phyloP scores from a whole-genome alignment of 306 rosid genomes.

The Prinsepia uniflora region DNA sequence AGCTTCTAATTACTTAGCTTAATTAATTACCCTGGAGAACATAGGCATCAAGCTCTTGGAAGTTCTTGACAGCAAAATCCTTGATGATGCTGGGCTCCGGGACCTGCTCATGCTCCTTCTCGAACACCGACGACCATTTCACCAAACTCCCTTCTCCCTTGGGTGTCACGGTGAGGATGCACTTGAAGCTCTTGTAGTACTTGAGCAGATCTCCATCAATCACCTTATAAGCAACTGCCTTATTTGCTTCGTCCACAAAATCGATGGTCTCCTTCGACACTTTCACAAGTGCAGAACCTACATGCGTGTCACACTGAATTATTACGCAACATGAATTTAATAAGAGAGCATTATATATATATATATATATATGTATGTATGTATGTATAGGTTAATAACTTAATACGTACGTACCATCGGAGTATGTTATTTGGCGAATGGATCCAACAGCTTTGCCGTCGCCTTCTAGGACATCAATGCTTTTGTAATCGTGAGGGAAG shows the following conservation, averaged over 20 bases:
- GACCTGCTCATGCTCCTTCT: slow-evolving; percentile 47
- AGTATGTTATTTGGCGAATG: slow-evolving; percentile 51
- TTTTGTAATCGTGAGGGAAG: slow-evolving; percentile 68
- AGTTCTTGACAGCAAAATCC: slow-evolving; percentile 74
- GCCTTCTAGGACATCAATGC: slow-evolving; percentile 71
- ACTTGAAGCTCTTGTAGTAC: slow-evolving; percentile 61
- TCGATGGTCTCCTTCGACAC: slow-evolving; percentile 56
- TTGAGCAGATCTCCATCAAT: slow-evolving; percentile 74
- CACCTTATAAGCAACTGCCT: slow-evolving; percentile 41
- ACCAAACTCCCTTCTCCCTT: slow-evolving; percentile 54
- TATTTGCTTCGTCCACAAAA: slow-evolving; percentile 49
- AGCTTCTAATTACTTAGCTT: not conserved
- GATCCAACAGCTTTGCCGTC: slow-evolving; percentile 76
- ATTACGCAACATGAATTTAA: not conserved
- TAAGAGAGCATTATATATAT: not conserved
- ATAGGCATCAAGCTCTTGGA: slow-evolving; percentile 62
- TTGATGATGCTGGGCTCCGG: slow-evolving; percentile 59
- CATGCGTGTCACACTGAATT: not conserved
- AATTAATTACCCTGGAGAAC: slow-evolving; percentile 21
- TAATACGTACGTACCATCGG: slow-evolving; percentile 40
- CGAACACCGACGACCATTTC: slow-evolving; percentile 65
- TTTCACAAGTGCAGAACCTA: slow-evolving; percentile 64
- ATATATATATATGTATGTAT: no score
- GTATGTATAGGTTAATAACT: no score
- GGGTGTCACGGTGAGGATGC: slow-evolving; percentile 40